phyloP scores from a whole-genome alignment of 306 rosid species.

The Casuarina glauca region DNA sequence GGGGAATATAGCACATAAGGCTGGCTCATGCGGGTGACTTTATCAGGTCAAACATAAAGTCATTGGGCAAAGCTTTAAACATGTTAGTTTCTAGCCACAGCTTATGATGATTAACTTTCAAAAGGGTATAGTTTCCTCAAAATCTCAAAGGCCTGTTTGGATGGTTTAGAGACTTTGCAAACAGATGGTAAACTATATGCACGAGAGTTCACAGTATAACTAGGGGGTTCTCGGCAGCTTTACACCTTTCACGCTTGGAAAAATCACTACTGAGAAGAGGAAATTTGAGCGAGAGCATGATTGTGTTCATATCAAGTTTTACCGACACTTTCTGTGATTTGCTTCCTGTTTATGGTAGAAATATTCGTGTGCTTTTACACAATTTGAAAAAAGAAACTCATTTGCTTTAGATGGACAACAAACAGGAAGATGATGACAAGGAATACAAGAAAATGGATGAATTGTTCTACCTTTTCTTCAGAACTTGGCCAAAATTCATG shows the following conservation, averaged over 20 bases:
- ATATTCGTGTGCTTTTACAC: no score
- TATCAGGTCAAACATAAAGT: slow-evolving; percentile 67
- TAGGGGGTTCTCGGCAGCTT: background rate
- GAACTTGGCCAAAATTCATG: background rate
- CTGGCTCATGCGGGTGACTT: slow-evolving; percentile 51
- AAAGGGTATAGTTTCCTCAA: background rate
- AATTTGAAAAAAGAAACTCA: background rate
- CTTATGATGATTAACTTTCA: slow-evolving; percentile 25
- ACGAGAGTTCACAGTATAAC: background rate
- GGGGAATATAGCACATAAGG: slow-evolving; percentile 61
- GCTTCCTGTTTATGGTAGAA: no score
- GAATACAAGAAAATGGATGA: background rate
- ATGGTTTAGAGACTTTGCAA: background rate
- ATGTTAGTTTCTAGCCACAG: slow-evolving; percentile 30
- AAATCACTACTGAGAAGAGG: no score
- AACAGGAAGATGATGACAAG: background rate
- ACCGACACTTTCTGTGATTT: no score
- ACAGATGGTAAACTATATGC: background rate
- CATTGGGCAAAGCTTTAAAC: slow-evolving; percentile 38
- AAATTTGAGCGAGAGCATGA: no score
- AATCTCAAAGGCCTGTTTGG: background rate
- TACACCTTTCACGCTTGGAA: background rate
- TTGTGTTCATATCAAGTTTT: no score
- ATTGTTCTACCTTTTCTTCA: background rate
- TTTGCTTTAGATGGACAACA: background rate